Evolutionary conservation across 768 basidiomycete species (phyloP), one percentile per base, ranked within the genome.

Genomic region (Phlegmacium glaucopus): DNA sequence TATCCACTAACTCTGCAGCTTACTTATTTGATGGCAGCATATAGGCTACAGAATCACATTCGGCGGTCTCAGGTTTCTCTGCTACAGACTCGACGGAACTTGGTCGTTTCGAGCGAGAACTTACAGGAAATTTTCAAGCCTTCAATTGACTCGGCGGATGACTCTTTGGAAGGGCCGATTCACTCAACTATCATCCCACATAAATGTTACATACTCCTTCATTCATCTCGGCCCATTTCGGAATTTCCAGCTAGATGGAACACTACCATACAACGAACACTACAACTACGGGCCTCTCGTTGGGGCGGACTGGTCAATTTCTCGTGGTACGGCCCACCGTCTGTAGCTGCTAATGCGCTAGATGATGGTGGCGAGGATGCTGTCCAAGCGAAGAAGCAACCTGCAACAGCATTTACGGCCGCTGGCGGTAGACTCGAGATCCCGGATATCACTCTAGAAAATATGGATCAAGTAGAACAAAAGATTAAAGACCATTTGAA

Each of bases 231-330:
- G 6, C 72, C 82, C 6, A 83, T 83, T 0, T 55, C 69, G 8
- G 43, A 60, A 9, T 84, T 79, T 53, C 76, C 82, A 2, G 55
- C 73, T 27, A 71, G 71, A 16, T 60, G 72, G 25, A 62, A 71
- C 2, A 78, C 82, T 0, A 66, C 74, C 2, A 49, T 86, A 1
- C 78, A 80, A 36, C 70, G 75, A 13, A 73, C 69, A 9, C 65
- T 87, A 30, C 73, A 75, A 46, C 60, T 75, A 9, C 66, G 66
- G 15, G 67, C 69, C 6, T 55, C 61, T 27, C 65, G 68, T 56
- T 79, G 72, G 72, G 78, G 79, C 6, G 82, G 76, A n/a, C 50
- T 75, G 2, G 79, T 83, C 52, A 87, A 87, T 61, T 80, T 83
- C 57, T 71, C 78, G 13, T 85, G 79, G 79, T 65, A 71, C 17